These are phyloP conservation scores for Musa balbisiana DNA, from an alignment of 202 grass and related monocot genomes.

Conservation along the genomic window DNA sequence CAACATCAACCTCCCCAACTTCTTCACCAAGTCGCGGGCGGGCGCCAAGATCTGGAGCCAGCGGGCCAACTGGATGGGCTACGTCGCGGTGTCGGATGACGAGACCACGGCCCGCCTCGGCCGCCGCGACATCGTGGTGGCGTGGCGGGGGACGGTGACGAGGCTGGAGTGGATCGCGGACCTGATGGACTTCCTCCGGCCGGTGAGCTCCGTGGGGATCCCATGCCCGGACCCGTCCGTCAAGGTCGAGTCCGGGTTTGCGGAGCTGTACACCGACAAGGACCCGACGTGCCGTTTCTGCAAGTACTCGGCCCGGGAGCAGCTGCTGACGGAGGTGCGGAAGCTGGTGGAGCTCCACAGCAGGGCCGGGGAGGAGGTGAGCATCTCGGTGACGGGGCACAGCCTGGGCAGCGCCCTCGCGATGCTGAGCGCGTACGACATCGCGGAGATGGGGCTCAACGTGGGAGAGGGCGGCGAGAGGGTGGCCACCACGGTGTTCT, in stretches of 20 bases:
- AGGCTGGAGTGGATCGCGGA: slow-evolving; percentile 59
- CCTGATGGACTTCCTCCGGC: slow-evolving; percentile 50
- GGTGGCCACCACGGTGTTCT: slow-evolving; percentile 34
- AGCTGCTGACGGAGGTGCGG: slow-evolving; percentile 57
- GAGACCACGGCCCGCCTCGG: slow-evolving; percentile 34
- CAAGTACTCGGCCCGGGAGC: slow-evolving; percentile 68
- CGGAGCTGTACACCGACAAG: slow-evolving; percentile 60
- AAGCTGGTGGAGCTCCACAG: slow-evolving; percentile 28
- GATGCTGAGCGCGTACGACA: slow-evolving; percentile 70
- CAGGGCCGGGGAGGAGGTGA: slow-evolving; percentile 46
- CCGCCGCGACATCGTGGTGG: slow-evolving; percentile 66
- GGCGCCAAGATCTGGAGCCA: slow-evolving; percentile 4
- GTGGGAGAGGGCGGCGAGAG: background rate
- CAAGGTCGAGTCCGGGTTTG: slow-evolving; percentile 51
- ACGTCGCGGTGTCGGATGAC: slow-evolving; percentile 53
- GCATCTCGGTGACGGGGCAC: slow-evolving; percentile 66
- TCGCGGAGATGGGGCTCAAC: slow-evolving; percentile 37
- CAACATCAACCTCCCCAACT: slow-evolving; percentile 4
- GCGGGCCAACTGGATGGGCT: slow-evolving; percentile 45
- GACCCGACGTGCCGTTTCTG: slow-evolving; percentile 57
- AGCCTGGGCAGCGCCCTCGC: slow-evolving; percentile 78
- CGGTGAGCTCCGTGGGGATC: slow-evolving; percentile 32
- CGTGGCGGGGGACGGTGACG: slow-evolving; percentile 71
- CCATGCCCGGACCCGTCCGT: slow-evolving; percentile 45
- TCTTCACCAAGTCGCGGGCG: background rate